Evolutionary conservation across 805 yeast species (phyloP), one percentile per base, ranked within the genome.

Genomic region (Saturnispora mendoncae): DNA sequence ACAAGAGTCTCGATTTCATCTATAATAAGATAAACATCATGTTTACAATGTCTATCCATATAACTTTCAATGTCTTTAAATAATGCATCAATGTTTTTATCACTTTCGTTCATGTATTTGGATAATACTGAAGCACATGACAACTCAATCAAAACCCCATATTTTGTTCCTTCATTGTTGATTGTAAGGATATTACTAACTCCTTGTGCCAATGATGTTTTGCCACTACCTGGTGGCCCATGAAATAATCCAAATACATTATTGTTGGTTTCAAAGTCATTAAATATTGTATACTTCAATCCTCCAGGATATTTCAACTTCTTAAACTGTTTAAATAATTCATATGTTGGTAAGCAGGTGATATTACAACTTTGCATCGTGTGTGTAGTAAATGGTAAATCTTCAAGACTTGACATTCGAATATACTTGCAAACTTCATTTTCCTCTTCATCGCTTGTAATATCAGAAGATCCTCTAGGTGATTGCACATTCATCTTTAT

Each of bases 141-240:
- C 2, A 69, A 39, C 41, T 70, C 74, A n/a, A 70, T 47, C 9
- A 69, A 42, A 2, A 61, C 42, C 1, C 67, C 65, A 14, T 12
- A 12, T 15, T 14, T n/a, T 20, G 13, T 6, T 3, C 24, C 18
- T 18, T 26, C 38, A 12, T 21, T 25, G 15, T 24, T 18, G 7
- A 35, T 18, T 4, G n/a, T n/a, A n/a, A n/a, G n/a, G n/a, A 18
- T 76, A 9, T 68, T 62, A 1, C 95, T 94, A 36, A 86, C 75
- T 0, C 94, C 82, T 53, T 78, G 77, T 4, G 95, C 95, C 43
- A 86, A 66, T 1, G 92, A 80, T 0, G 96, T 86, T 58, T 86
- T 86, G 23, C 96, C 96, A 12, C 85, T 92, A 28, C 96, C 96
- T 0, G 95, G 96, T 9, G 95, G 95, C 0, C 95, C 96, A 5